Evolutionary conservation across 345 rosid genomes (phyloP), one percentile per base, ranked within the genome.

Genomic region (Jatropha curcas): DNA sequence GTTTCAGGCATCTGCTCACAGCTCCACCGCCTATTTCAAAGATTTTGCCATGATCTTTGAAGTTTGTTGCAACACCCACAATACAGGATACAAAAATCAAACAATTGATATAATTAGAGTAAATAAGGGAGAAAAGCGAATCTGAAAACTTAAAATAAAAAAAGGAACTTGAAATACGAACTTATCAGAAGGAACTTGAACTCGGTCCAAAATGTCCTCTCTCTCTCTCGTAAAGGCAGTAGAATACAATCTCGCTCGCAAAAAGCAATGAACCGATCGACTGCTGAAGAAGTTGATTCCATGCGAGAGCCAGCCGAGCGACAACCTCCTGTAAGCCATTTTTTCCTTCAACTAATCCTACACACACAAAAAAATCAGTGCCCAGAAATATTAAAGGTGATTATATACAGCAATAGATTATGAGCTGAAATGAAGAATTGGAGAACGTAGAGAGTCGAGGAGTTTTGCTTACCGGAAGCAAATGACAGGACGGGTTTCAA

Each of bases 1-100:
- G 99, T 27, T 91, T n/a, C 97, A 1, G 99, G 99, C 96, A 92
- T 95, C 31, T 90, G 82, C 81, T 95, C 98, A 1, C 94, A n/a
- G 88, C 72, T 87, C 93, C 93, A 2, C 99, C 98, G 6, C 99
- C 99, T 0, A 95, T 95, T 60, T 95, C 97, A 71, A 95, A 95
- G n/a, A 58, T 92, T 95, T 79, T 91, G 99, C 77, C 92, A 73
- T 59, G 98, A 92, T 81, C 99, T 86, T 76, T 95, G 99, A 28
- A n/a, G 98, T 95, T 64, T 95, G 99, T 1, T n/a, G 99, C 99
- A 65, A 97, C 99, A 77, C 74, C 98, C 92, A 74, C 58, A 76
- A 34, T n/a, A 48, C 59, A 34, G 9, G 11, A 43, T 1, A 41
- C 14, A 33, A 30, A 13, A 24, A 28, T 27, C 19, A 25, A 48